A percentile compares a stretch with the other conserved stretches of the same genome.
Conservation (phyloP, 495 filamentous ascomycete genomes). For the Polyplosphaeria fusca region DNA sequence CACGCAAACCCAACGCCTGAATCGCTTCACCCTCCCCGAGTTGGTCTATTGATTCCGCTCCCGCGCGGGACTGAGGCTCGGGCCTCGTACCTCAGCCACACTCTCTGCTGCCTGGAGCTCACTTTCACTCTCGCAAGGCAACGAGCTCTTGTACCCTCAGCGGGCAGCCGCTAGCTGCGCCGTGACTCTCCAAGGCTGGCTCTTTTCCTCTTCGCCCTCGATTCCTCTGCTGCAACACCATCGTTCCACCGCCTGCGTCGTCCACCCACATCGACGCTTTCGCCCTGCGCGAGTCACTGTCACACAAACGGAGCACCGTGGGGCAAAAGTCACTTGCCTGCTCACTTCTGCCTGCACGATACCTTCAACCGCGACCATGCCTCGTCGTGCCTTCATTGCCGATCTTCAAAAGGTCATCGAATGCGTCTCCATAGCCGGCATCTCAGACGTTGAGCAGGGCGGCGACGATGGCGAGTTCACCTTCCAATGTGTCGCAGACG, state of each 20-base stretch:
- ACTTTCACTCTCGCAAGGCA: slow-evolving; percentile 12
- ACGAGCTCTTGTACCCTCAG: slow-evolving; percentile 3
- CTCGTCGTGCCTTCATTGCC: slow-evolving; percentile 52
- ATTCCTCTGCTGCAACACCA: not conserved
- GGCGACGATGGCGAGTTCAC: slow-evolving; percentile 62
- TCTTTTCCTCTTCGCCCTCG: not conserved
- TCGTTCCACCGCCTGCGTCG: not conserved
- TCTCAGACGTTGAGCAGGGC: slow-evolving; percentile 52
- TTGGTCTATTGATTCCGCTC: too few relatives aligned
- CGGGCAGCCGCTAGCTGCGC: slow-evolving; percentile 7
- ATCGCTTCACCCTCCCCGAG: too few relatives aligned
- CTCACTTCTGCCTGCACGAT: not conserved
- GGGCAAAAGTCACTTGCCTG: not conserved
- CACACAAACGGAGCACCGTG: not conserved
- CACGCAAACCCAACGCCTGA: too few relatives aligned
- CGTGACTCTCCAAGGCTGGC: not conserved
- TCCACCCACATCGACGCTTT: too few relatives aligned
- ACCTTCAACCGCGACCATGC: slow-evolving; percentile 45
- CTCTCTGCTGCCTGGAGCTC: slow-evolving; percentile 14
- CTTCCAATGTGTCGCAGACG: slow-evolving; percentile 43
- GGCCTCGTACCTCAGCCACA: slow-evolving; percentile 13
- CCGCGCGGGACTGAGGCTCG: not conserved
- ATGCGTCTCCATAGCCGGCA: slow-evolving; percentile 38
- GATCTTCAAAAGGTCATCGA: slow-evolving; percentile 49
- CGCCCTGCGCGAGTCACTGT: too few relatives aligned